These are phyloP conservation scores for Lanmaoa rubissima DNA, from an alignment of 768 basidiomycete genomes.

Conservation along the genomic window DNA sequence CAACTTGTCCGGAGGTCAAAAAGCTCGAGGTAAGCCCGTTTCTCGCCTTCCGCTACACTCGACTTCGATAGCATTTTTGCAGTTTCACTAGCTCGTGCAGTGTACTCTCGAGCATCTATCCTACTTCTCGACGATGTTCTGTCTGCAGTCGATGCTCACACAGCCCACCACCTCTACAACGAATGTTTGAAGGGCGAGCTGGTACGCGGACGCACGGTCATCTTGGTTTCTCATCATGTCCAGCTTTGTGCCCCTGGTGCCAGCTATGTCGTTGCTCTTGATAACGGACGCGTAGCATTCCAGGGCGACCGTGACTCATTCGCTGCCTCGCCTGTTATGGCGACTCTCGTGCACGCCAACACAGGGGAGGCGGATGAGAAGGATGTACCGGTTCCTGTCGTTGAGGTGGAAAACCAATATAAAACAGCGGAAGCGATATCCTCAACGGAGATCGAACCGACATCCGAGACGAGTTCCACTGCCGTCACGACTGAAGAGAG, in stretches of 20 bases:
- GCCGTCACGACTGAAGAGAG: slow-evolving; percentile 37
- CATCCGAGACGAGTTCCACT: slow-evolving; percentile 45
- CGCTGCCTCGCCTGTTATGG: slow-evolving; percentile 62
- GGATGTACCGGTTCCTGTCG: slow-evolving; percentile 31
- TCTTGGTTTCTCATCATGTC: slow-evolving; percentile 94
- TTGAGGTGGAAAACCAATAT: slow-evolving; percentile 2
- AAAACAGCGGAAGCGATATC: slow-evolving; percentile 22
- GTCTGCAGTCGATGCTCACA: slow-evolving; percentile 77
- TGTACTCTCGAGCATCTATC: slow-evolving; percentile 83
- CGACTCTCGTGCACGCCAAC: slow-evolving; percentile 61
- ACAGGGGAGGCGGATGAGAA: slow-evolving; percentile 41
- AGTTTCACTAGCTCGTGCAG: slow-evolving; percentile 80
- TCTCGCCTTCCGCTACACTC: not conserved
- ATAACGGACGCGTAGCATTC: slow-evolving; percentile 67
- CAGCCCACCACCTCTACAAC: slow-evolving; percentile 77
- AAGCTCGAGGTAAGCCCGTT: slow-evolving; percentile 53
- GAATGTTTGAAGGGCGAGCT: slow-evolving; percentile 80
- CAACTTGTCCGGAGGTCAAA: slow-evolving; percentile 53
- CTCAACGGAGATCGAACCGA: slow-evolving; percentile 20
- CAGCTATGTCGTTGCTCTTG: slow-evolving; percentile 76
- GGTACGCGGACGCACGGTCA: slow-evolving; percentile 72
- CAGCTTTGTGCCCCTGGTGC: slow-evolving; percentile 83
- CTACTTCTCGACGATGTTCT: slow-evolving; percentile 84
- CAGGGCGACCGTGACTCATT: slow-evolving; percentile 67
- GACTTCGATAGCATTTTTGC: not conserved